A percentile compares a stretch with the other conserved stretches of the same genome.
Evolutionary conservation across 2,329 filamentous ascomycete genomes (phyloP).

Genomic region (Hysterium pulicare): DNA sequence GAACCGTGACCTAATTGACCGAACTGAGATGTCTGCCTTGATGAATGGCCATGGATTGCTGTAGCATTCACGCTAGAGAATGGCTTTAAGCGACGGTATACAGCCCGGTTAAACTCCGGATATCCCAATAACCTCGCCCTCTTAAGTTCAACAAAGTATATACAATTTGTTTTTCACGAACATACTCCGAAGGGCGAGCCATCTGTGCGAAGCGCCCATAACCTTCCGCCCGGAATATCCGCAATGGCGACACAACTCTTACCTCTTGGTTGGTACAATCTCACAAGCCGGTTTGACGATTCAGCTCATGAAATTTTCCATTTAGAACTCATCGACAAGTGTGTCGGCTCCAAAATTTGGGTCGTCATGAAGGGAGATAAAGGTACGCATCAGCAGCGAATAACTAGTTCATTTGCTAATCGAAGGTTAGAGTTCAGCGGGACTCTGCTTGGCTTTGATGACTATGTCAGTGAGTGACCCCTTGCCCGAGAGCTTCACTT

Average conservation of each 20-base stretch:
- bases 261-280: slow-evolving; percentile 24
- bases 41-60: no score
- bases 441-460: slow-evolving; percentile 91
- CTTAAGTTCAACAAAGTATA: no score
- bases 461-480: slow-evolving; percentile 91
- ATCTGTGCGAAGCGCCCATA: no score
- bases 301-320: neutral
- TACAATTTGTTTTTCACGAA: no score
- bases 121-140: no score
- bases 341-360: slow-evolving; percentile 96
- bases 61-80: no score
- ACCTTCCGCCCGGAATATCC: no score
- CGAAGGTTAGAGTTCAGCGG: slow-evolving; percentile 78
- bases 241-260: slow-evolving; percentile 31
- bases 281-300: neutral
- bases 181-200: no score
- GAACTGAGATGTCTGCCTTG: slow-evolving; percentile 21
- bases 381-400: slow-evolving; percentile 53
- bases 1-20: slow-evolving; percentile 1
- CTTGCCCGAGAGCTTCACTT: slow-evolving; percentile 1
- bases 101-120: no score
- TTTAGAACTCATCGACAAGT: slow-evolving; percentile 96
- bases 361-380: slow-evolving; percentile 99
- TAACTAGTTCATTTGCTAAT: slow-evolving; percentile 3
- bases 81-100: no score